Evolutionary conservation across 257 asterid species (phyloP).

Genomic region (Echium plantagineum): DNA sequence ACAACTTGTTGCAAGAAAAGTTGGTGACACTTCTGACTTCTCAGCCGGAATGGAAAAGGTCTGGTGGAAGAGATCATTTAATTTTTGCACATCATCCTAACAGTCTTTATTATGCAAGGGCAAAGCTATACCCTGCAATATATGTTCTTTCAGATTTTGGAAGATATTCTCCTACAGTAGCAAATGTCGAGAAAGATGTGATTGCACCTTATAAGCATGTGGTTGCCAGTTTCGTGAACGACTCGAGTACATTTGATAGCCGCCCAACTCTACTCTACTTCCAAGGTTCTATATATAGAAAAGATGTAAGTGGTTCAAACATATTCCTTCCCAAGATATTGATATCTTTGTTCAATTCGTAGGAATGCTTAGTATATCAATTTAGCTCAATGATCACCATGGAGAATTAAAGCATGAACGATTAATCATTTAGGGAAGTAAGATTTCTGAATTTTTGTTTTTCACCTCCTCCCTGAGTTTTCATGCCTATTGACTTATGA

Average conservation of each 20-base stretch:
- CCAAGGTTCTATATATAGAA: slow-evolving; percentile 91
- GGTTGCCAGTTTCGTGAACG: slow-evolving; percentile 38
- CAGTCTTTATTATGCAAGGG: slow-evolving; percentile 71
- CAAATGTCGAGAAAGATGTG: slow-evolving; percentile 77
- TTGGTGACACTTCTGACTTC: slow-evolving; percentile 49
- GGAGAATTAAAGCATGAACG: neutral
- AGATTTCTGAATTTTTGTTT: too few relatives aligned
- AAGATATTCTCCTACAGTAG: slow-evolving; percentile 78
- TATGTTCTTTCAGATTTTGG: slow-evolving; percentile 81
- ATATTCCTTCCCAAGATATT: slow-evolving; percentile 1
- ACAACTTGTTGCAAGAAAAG: slow-evolving; percentile 53
- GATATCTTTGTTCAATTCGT: neutral
- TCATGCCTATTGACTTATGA: too few relatives aligned
- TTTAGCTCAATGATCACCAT: neutral
- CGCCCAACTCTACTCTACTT: slow-evolving; percentile 76
- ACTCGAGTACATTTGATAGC: slow-evolving; percentile 49
- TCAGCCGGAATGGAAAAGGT: slow-evolving; percentile 72
- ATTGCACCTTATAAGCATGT: slow-evolving; percentile 91
- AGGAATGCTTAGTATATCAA: neutral
- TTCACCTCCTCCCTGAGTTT: too few relatives aligned
- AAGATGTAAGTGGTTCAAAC: slow-evolving; percentile 52
- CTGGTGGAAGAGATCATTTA: slow-evolving; percentile 70
- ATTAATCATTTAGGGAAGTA: neutral
- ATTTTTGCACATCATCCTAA: slow-evolving; percentile 93
- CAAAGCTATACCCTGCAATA: slow-evolving; percentile 83